A percentile compares a stretch with the other conserved stretches of the same genome.
These are phyloP conservation scores for Penicillium paxilli DNA, from an alignment of 495 filamentous ascomycete species.

Conservation along the genomic window DNA sequence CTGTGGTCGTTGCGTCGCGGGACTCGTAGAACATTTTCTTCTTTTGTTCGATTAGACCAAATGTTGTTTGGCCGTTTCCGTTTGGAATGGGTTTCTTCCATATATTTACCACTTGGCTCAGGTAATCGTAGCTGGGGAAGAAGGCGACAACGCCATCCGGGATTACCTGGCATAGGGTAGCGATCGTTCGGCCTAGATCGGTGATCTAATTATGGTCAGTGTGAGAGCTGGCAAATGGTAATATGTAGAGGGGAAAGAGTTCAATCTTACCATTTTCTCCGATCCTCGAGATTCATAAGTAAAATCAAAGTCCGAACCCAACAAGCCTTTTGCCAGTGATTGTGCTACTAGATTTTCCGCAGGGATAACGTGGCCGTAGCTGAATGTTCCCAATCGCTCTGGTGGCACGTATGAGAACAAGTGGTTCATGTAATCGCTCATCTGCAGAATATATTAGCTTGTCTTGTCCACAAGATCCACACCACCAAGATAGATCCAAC, in stretches of 20 bases:
- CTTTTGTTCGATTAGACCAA: slow-evolving; percentile 47
- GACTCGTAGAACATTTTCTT: slow-evolving; percentile 70
- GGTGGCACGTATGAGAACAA: slow-evolving; percentile 75
- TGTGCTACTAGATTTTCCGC: slow-evolving; percentile 75
- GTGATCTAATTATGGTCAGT: slow-evolving; percentile 51
- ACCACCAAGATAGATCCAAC: not conserved
- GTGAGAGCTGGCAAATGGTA: not conserved
- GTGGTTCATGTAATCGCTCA: slow-evolving; percentile 82
- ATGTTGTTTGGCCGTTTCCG: slow-evolving; percentile 28
- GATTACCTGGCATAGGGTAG: slow-evolving; percentile 69
- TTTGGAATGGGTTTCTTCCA: slow-evolving; percentile 58
- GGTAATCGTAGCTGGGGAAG: slow-evolving; percentile 91
- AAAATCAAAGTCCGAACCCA: slow-evolving; percentile 74
- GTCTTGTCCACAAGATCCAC: not conserved
- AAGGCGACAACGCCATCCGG: slow-evolving; percentile 95
- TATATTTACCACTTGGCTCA: slow-evolving; percentile 65
- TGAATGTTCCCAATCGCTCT: slow-evolving; percentile 72
- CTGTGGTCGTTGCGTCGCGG: slow-evolving; percentile 43
- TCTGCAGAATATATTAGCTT: slow-evolving; percentile 40
- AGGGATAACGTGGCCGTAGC: slow-evolving; percentile 94
- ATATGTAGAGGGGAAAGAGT: not conserved
- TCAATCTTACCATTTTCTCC: slow-evolving; percentile 48
- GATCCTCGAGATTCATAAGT: slow-evolving; percentile 74
- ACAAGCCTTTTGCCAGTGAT: slow-evolving; percentile 54
- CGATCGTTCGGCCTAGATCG: slow-evolving; percentile 71